phyloP scores from a whole-genome alignment of 129 eudicot genomes.

The Flaveria bidentis region DNA sequence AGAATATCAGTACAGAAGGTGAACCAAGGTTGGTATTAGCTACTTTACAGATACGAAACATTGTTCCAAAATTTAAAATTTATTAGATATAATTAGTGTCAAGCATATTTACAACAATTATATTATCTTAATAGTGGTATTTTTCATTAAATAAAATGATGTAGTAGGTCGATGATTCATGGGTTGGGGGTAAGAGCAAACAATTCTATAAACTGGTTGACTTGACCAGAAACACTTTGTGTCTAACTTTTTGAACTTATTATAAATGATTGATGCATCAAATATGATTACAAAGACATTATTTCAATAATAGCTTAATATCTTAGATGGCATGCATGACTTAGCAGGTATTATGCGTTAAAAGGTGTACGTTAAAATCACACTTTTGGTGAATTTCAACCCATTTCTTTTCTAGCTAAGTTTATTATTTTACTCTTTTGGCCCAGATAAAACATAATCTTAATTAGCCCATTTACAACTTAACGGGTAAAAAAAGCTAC shows the following conservation, averaged over 20 bases:
- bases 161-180: neutral
- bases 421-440: neutral
- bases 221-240: no score
- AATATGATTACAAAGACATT: no score
- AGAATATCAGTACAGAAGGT: slow-evolving; percentile 59
- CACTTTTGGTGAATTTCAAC: no score
- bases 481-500: no score
- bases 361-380: no score
- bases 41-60: neutral
- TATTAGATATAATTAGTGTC: neutral
- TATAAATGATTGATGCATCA: no score
- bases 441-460: slow-evolving; percentile 6
- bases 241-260: no score
- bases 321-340: no score
- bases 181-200: no score
- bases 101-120: neutral
- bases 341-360: neutral
- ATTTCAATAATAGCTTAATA: neutral
- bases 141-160: neutral
- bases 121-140: neutral
- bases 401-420: no score
- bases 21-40: slow-evolving; percentile 44
- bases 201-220: no score
- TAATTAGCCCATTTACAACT: no score
- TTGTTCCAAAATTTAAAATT: neutral